Percentiles rank a stretch among this genome's conserved stretches.
These are phyloP conservation scores for Plenodomus tracheiphilus DNA, from an alignment of 2,329 filamentous ascomycete species.

Conservation along the genomic window DNA sequence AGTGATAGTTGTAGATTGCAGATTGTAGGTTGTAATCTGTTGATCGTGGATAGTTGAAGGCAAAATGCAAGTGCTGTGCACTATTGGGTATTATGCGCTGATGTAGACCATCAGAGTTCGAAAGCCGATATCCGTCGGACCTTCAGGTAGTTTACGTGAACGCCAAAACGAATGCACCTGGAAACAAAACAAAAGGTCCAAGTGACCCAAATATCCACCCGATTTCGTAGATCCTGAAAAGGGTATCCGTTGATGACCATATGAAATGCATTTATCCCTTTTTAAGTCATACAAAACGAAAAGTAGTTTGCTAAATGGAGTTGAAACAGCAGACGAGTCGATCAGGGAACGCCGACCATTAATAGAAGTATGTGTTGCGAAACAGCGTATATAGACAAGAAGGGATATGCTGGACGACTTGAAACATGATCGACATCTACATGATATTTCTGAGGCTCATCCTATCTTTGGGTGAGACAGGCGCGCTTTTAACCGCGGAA, in stretches of 20 bases:
- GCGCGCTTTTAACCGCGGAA: conserved; percentile 33
- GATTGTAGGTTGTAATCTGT: not conserved
- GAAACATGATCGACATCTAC: conserved; percentile 31
- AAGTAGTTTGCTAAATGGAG: conserved; percentile 4
- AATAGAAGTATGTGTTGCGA: conserved; percentile 18
- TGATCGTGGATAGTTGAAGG: not conserved
- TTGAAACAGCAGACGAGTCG: conserved; percentile 14
- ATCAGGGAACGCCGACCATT: conserved; percentile 15
- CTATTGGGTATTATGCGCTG: conserved; percentile 14
- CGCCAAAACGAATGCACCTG: not conserved
- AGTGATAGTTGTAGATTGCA: not conserved
- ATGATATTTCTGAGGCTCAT: conserved; percentile 43
- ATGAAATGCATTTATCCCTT: conserved; percentile 8
- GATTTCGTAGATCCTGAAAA: conserved; percentile 11
- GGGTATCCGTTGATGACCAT: conserved; percentile 18
- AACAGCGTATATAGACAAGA: conserved; percentile 21
- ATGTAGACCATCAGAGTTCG: not conserved
- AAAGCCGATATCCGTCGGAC: not conserved
- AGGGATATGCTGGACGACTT: conserved; percentile 23
- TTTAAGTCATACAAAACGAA: conserved; percentile 13
- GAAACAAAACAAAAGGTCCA: not conserved
- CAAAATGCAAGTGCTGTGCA: conserved; percentile 10
- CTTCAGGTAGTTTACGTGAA: not conserved
- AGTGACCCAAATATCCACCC: not conserved
- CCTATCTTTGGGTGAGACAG: conserved; percentile 38